Conservation (phyloP, 352 stramenopile species). For the Pythium utonaiense region DNA sequence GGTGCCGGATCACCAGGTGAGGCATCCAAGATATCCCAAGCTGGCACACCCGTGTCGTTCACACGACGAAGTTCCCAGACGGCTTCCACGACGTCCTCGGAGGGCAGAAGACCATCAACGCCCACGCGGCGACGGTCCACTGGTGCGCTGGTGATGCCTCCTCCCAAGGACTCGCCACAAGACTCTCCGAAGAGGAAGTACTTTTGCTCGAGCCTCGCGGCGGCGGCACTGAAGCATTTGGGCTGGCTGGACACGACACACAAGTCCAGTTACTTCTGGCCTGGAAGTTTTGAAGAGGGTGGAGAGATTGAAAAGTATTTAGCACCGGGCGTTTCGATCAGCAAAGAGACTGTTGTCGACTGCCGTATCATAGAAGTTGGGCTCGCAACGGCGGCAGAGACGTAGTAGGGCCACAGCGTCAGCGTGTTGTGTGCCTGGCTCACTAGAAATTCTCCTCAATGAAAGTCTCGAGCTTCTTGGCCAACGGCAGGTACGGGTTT, state of each 20-base stretch:
- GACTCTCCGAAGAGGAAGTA: slow-evolving; percentile 59
- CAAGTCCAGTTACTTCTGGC: slow-evolving; percentile 79
- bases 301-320: slow-evolving; percentile 68
- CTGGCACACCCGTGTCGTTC: slow-evolving; percentile 4
- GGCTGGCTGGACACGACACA: slow-evolving; percentile 70
- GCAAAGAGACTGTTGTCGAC: slow-evolving; percentile 66
- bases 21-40: neutral
- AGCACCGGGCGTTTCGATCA: slow-evolving; percentile 36
- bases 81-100: slow-evolving; percentile 1
- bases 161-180: neutral
- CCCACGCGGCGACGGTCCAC: slow-evolving; percentile 8
- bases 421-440: neutral
- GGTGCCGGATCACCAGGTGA: slow-evolving; percentile 8
- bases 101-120: neutral
- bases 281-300: slow-evolving; percentile 77
- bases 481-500: slow-evolving; percentile 71
- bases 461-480: slow-evolving; percentile 75
- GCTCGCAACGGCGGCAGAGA: slow-evolving; percentile 34
- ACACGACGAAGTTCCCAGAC: slow-evolving; percentile 12
- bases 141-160: neutral
- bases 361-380: slow-evolving; percentile 83
- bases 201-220: slow-evolving; percentile 82
- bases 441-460: slow-evolving; percentile 69
- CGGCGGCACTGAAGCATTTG: slow-evolving; percentile 72
- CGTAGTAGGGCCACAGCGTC: neutral